Evolutionary conservation across 1,284 basidiomycete genomes (phyloP).

Genomic region (Grifola frondosa): DNA sequence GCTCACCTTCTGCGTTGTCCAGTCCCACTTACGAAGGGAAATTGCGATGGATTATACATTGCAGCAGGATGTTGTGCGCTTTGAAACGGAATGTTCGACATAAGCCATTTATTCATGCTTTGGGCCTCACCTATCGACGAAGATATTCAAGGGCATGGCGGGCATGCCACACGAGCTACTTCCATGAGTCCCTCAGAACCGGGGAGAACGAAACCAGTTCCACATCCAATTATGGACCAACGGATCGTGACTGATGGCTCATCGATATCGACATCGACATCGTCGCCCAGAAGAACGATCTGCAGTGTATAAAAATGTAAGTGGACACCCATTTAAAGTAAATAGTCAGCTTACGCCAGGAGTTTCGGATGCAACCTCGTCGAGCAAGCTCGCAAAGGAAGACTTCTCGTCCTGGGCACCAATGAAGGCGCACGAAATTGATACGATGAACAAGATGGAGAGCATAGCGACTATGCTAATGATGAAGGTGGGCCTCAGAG

Average conservation of each 20-base stretch:
- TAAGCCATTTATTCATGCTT: not conserved
- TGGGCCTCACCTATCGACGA: conserved; percentile 47
- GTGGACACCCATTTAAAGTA: not conserved
- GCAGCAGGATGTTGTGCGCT: conserved; percentile 39
- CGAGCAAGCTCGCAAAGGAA: conserved; percentile 41
- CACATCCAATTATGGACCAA: conserved; percentile 59
- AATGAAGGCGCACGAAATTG: conserved; percentile 49
- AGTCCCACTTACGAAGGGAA: conserved; percentile 42
- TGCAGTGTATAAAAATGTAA: conserved; percentile 18
- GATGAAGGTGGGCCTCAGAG: conserved; percentile 41
- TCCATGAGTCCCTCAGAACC: conserved; percentile 49
- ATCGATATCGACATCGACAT: conserved; percentile 57
- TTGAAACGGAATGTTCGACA: not conserved
- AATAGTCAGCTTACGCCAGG: conserved; percentile 44
- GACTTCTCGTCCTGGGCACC: conserved; percentile 44
- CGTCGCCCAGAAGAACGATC: conserved; percentile 55
- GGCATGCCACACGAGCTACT: conserved; percentile 49
- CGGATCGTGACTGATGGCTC: conserved; percentile 56
- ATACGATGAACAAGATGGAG: conserved; percentile 48
- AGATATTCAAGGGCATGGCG: conserved; percentile 41
- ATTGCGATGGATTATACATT: conserved; percentile 45
- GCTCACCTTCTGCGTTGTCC: conserved; percentile 44
- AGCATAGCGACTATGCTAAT: conserved; percentile 40
- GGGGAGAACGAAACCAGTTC: conserved; percentile 43
- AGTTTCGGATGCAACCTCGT: conserved; percentile 39